Conservation (phyloP, 768 basidiomycete species). For the Psilocybe sp. region DNA sequence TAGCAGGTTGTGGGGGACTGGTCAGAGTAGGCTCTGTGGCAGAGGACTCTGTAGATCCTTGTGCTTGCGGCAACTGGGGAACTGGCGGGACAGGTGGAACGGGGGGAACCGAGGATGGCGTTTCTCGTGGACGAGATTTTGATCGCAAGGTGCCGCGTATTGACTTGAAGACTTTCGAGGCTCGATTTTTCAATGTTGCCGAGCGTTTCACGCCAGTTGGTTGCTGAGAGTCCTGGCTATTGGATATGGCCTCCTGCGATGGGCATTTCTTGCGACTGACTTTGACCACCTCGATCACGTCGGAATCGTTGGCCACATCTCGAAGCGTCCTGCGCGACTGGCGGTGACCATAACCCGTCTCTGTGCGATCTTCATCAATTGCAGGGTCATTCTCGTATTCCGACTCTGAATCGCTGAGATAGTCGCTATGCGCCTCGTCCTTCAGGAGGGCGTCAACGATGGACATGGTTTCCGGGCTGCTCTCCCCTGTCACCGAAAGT, state of each 20-base stretch:
- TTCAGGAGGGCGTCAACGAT: constrained; percentile 28
- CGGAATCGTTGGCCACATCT: constrained; percentile 42
- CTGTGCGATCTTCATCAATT: constrained; percentile 15
- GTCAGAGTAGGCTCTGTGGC: too few species aligned
- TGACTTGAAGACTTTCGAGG: constrained; percentile 32
- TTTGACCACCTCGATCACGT: constrained; percentile 61
- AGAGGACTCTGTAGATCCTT: constrained; percentile 11
- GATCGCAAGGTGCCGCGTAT: constrained; percentile 18
- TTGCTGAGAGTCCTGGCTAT: constrained; percentile 7
- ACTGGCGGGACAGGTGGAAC: constrained; percentile 1
- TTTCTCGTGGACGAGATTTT: constrained; percentile 38
- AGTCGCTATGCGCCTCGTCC: constrained; percentile 23
- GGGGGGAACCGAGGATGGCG: constrained; percentile 18
- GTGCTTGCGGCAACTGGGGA: background rate
- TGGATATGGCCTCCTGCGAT: constrained; percentile 1
- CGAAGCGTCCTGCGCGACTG: constrained; percentile 12
- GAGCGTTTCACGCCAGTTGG: constrained; percentile 28
- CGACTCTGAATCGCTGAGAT: constrained; percentile 20
- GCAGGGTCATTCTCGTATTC: constrained; percentile 18
- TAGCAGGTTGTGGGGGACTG: constrained; percentile 26
- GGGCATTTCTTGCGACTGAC: constrained; percentile 35
- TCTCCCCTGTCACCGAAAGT: constrained; percentile 21
- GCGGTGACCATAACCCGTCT: constrained; percentile 14
- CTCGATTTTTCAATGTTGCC: constrained; percentile 43
- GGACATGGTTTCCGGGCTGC: constrained; percentile 20